These are phyloP conservation scores for Irpex sp. DNA, from an alignment of 1,284 basidiomycete species.

Conservation along the genomic window DNA sequence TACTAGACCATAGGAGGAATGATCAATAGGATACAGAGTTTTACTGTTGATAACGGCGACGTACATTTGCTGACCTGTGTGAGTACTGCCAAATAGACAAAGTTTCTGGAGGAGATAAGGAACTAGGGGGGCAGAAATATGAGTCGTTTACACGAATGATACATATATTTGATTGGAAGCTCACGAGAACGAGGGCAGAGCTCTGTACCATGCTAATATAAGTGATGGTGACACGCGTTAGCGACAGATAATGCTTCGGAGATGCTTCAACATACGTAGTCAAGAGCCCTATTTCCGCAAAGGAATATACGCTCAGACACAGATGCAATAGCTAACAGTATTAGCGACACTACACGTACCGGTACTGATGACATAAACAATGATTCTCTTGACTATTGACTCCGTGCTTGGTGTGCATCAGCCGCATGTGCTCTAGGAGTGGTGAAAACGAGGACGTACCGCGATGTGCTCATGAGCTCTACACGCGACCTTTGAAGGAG, in stretches of 20 bases:
- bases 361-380: constrained; percentile 35
- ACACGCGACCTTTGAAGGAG: constrained; percentile 30
- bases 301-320: constrained; percentile 2
- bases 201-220: constrained; percentile 38
- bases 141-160: no score
- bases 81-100: constrained; percentile 50
- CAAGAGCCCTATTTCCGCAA: constrained; percentile 27
- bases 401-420: constrained; percentile 27
- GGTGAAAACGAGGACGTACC: constrained; percentile 19
- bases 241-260: no score
- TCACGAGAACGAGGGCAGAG: constrained; percentile 37
- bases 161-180: constrained; percentile 4
- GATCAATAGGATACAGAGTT: background rate
- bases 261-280: constrained; percentile 40
- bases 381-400: constrained; percentile 31
- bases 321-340: background rate
- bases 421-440: background rate
- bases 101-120: constrained; percentile 43
- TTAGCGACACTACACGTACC: constrained; percentile 16
- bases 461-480: constrained; percentile 25
- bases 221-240: no score
- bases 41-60: constrained; percentile 17
- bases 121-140: constrained; percentile 25
- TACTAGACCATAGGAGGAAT: constrained; percentile 26
- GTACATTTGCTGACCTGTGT: constrained; percentile 47